These are phyloP conservation scores for Kokia cookei DNA, from an alignment of 441 rosid genomes.

Conservation along the genomic window DNA sequence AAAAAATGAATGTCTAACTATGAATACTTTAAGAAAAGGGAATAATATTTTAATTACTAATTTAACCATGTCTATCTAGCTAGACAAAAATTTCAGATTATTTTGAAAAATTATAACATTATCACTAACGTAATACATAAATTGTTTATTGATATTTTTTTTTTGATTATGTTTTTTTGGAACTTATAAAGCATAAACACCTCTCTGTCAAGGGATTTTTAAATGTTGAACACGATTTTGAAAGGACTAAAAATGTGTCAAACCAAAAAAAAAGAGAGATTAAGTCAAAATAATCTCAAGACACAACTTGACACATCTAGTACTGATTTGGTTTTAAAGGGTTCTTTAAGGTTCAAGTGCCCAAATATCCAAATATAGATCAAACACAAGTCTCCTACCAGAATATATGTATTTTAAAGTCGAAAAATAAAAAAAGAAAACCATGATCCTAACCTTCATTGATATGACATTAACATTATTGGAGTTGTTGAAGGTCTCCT, in stretches of 20 bases:
- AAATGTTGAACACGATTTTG: no score
- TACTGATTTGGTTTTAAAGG: not conserved
- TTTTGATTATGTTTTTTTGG: not conserved
- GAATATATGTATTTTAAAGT: not conserved
- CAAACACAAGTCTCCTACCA: not conserved
- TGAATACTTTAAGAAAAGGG: no score
- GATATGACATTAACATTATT: constrained; percentile 12
- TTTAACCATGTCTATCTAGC: not conserved
- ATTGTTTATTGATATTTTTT: not conserved
- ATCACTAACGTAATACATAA: not conserved
- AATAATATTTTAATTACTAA: no score
- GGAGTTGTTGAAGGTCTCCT: constrained; percentile 29
- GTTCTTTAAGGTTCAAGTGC: not conserved
- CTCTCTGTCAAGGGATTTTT: no score
- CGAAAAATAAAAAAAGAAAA: not conserved
- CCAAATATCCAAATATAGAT: not conserved
- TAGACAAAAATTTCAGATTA: no score
- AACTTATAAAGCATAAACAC: not conserved
- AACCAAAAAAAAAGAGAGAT: no score
- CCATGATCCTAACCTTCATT: constrained; percentile 25
- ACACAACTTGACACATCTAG: no score
- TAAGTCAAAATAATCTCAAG: no score
- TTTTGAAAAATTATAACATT: no score
- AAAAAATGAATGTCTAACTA: no score
- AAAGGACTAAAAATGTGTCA: no score